Evolutionary conservation across 805 yeast species (phyloP).

Genomic region (Lipomyces chichibuensis): DNA sequence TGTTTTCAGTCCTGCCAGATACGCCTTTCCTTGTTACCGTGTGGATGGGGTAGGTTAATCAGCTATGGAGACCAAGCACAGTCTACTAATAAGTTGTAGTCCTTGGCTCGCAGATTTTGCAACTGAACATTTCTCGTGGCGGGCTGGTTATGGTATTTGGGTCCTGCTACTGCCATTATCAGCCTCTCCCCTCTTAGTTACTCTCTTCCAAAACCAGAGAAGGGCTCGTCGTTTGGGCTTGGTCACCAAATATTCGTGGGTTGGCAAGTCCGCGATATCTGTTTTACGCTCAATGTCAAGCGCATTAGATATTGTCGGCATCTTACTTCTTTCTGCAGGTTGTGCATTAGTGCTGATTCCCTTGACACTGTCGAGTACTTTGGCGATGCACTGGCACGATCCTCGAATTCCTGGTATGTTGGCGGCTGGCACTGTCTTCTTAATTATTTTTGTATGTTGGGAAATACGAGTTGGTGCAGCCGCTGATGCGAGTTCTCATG

Average conservation of each 20-base stretch:
- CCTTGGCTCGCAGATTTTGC: conserved; percentile 39
- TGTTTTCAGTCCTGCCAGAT: conserved; percentile 45
- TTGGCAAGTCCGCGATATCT: conserved; percentile 12
- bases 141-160: conserved; percentile 59
- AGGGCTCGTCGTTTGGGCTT: conserved; percentile 29
- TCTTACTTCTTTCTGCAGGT: conserved; percentile 53
- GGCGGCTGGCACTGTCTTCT: conserved; percentile 57
- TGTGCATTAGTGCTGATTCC: conserved; percentile 68
- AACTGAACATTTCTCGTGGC: conserved; percentile 50
- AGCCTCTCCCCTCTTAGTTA: conserved; percentile 36
- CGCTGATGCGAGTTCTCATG: conserved; percentile 17
- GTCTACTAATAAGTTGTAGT: background rate
- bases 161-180: conserved; percentile 52
- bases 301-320: conserved; percentile 63
- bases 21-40: conserved; percentile 50
- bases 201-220: conserved; percentile 32
- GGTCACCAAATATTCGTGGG: conserved; percentile 24
- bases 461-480: conserved; percentile 54
- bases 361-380: conserved; percentile 67
- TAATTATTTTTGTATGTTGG: conserved; percentile 57
- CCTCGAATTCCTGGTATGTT: conserved; percentile 61
- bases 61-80: conserved; percentile 24
- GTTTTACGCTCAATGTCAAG: conserved; percentile 36
- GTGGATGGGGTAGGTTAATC: conserved; percentile 50
- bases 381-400: conserved; percentile 52